Evolutionary conservation across 257 asterid genomes (phyloP).

Genomic region (Nyctanthes arbortristis): DNA sequence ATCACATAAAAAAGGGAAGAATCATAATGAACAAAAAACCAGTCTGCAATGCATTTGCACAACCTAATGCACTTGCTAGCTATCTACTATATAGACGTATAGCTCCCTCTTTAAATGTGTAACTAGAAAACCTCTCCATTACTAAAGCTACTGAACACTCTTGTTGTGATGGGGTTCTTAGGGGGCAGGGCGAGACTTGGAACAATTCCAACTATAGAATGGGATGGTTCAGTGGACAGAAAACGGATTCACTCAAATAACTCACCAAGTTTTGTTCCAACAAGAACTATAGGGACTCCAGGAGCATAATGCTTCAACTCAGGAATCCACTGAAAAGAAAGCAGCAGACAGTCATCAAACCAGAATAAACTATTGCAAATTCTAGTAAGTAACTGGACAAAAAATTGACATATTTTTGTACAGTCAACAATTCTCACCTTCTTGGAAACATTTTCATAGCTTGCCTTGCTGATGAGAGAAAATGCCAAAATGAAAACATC

Average conservation of each 20-base stretch:
- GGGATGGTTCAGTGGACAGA: constrained; percentile 7
- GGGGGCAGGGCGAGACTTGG: not conserved
- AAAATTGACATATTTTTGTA: constrained; percentile 3
- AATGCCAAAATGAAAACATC: constrained; percentile 78
- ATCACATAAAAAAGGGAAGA: constrained; percentile 2
- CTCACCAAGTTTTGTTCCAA: constrained; percentile 81
- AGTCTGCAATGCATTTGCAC: constrained; percentile 1
- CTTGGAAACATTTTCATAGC: constrained; percentile 78
- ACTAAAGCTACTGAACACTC: not conserved
- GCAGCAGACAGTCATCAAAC: constrained; percentile 4
- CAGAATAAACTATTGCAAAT: constrained; percentile 1
- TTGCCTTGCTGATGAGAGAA: constrained; percentile 78
- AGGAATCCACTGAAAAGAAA: constrained; percentile 69
- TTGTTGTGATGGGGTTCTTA: not conserved
- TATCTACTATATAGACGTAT: too few species aligned
- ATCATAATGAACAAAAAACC: not conserved
- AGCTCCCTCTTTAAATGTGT: too few species aligned
- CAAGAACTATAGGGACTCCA: constrained; percentile 76
- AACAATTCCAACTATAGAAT: not conserved
- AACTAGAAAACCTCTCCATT: not conserved
- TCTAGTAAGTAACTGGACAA: constrained; percentile 1
- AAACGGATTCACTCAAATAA: constrained; percentile 15
- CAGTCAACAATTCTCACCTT: constrained; percentile 42
- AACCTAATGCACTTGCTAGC: not conserved
- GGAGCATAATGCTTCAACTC: constrained; percentile 84